phyloP scores from a whole-genome alignment of 2,329 filamentous ascomycete species.

The Microthyrium microscopicum region DNA sequence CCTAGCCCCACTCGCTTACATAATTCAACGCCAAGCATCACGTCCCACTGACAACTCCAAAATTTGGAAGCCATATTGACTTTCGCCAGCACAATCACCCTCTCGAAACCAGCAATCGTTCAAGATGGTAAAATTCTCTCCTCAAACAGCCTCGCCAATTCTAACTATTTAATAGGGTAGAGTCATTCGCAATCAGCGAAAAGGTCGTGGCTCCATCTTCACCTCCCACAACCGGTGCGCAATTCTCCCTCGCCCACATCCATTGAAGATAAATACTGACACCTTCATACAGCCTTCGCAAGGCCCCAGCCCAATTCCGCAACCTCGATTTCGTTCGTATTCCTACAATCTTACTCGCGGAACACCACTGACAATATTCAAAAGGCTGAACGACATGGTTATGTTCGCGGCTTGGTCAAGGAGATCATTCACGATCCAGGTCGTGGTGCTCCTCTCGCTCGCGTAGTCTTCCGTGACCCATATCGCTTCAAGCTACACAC shows the following conservation, averaged over 20 bases:
- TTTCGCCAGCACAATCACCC: too few species aligned
- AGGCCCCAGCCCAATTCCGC: slow-evolving; percentile 89
- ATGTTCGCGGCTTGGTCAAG: slow-evolving; percentile 93
- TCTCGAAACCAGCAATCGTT: too few species aligned
- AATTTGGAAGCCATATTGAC: too few species aligned
- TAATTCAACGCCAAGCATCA: too few species aligned
- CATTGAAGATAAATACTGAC: slow-evolving; percentile 17
- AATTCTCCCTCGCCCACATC: slow-evolving; percentile 9
- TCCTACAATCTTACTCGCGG: slow-evolving; percentile 19
- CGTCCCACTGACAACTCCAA: too few species aligned
- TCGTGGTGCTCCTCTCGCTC: slow-evolving; percentile 93
- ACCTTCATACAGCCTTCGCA: slow-evolving; percentile 84
- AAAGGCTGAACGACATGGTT: slow-evolving; percentile 77
- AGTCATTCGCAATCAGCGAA: slow-evolving; percentile 47
- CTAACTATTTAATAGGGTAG: slow-evolving; percentile 5
- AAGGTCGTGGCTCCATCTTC: slow-evolving; percentile 57
- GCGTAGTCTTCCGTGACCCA: slow-evolving; percentile 91
- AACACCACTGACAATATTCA: slow-evolving; percentile 3
- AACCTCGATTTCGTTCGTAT: slow-evolving; percentile 63
- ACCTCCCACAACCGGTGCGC: slow-evolving; percentile 34
- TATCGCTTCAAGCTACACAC: slow-evolving; percentile 96
- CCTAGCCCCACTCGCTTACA: too few species aligned
- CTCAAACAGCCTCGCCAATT: background rate
- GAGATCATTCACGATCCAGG: slow-evolving; percentile 98
- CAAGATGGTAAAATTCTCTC: too few species aligned